Percentiles rank a stretch among this genome's conserved stretches.
These are phyloP conservation scores for Rugosomyces carneus DNA, from an alignment of 1,284 basidiomycete genomes.

Conservation along the genomic window DNA sequence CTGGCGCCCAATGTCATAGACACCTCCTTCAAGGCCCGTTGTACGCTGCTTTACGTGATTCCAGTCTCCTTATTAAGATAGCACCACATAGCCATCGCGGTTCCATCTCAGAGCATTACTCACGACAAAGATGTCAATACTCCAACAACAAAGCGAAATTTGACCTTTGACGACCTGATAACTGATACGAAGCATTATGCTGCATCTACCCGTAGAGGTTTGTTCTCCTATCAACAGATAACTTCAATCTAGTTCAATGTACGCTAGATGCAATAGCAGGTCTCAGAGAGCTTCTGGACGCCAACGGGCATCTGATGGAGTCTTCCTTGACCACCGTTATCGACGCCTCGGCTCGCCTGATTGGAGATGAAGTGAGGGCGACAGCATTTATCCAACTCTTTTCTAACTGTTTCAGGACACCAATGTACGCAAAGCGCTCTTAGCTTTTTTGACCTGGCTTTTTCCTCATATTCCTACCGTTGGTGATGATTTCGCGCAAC, in stretches of 20 bases:
- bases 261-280: constrained; percentile 73
- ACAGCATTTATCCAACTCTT: neutral
- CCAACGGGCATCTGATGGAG: constrained; percentile 53
- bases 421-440: constrained; percentile 54
- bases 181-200: constrained; percentile 83
- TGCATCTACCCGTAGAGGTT: constrained; percentile 67
- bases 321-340: constrained; percentile 61
- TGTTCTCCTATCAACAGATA: too few species aligned
- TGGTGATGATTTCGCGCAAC: too few species aligned
- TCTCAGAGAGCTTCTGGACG: constrained; percentile 73
- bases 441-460: constrained; percentile 66
- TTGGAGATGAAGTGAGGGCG: constrained; percentile 71
- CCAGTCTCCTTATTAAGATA: constrained; percentile 5
- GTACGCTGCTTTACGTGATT: constrained; percentile 36
- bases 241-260: neutral
- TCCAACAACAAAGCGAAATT: constrained; percentile 73
- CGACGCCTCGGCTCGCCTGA: constrained; percentile 61
- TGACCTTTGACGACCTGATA: constrained; percentile 77
- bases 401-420: constrained; percentile 42
- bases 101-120: constrained; percentile 81
- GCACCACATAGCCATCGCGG: constrained; percentile 65
- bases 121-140: constrained; percentile 43
- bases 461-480: constrained; percentile 62
- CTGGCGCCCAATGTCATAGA: constrained; percentile 82
- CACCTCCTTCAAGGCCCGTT: constrained; percentile 92